Conservation (phyloP, 176 grass and related monocot genomes). For the Musa itinerans region DNA sequence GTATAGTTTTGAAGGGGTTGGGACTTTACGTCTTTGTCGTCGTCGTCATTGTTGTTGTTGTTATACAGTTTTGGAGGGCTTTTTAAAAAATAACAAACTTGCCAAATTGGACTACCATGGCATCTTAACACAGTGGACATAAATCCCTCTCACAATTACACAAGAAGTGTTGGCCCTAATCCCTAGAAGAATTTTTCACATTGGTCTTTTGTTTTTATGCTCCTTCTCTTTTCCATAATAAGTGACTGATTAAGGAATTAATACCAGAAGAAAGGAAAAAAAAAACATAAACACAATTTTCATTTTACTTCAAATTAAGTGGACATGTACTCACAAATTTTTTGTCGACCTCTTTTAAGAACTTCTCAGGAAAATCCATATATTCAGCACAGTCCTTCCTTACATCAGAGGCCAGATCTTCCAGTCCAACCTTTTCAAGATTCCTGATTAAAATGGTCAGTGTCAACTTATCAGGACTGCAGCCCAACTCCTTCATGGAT, state of each 20-base stretch:
- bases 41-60: too few species aligned
- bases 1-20: too few species aligned
- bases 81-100: not conserved
- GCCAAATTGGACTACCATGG: not conserved
- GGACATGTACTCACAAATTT: constrained; percentile 25
- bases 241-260: not conserved
- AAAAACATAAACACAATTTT: not conserved
- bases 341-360: constrained; percentile 23
- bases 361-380: constrained; percentile 22
- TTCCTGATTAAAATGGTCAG: constrained; percentile 30
- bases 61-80: not conserved
- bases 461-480: constrained; percentile 21
- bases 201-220: not conserved
- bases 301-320: not conserved
- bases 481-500: constrained; percentile 18
- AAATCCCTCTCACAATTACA: not conserved
- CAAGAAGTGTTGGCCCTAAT: not conserved
- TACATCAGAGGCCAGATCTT: constrained; percentile 13
- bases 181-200: not conserved
- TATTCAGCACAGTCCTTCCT: constrained; percentile 22
- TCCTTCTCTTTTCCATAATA: not conserved
- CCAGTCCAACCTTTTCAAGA: constrained; percentile 17
- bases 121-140: not conserved
- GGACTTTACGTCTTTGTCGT: too few species aligned
- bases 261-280: not conserved